Evolutionary conservation across 805 yeast species (phyloP).

Genomic region (Suhomyces emberorum): DNA sequence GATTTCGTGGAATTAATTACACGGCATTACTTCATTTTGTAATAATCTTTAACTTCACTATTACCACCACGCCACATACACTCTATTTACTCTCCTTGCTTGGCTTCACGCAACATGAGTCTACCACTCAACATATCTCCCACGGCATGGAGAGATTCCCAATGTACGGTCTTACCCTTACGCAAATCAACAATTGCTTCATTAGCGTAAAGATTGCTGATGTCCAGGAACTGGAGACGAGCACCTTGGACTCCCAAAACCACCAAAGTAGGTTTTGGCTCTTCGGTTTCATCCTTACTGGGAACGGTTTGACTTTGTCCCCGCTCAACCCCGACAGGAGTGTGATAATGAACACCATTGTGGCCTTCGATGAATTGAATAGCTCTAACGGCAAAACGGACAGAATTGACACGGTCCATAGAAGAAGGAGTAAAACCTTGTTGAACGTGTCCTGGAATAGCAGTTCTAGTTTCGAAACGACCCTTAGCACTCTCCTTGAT

Average conservation of each 20-base stretch:
- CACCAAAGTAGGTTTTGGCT: constrained; percentile 35
- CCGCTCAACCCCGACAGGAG: too few species aligned
- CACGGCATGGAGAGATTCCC: constrained; percentile 58
- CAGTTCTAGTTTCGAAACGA: constrained; percentile 85
- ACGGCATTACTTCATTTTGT: too few species aligned
- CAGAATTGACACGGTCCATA: constrained; percentile 73
- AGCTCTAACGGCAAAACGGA: constrained; percentile 67
- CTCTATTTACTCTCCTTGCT: neutral
- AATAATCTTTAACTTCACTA: too few species aligned
- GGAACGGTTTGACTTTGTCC: too few species aligned
- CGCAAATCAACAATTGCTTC: constrained; percentile 61
- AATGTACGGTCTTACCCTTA: constrained; percentile 67
- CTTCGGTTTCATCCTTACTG: neutral
- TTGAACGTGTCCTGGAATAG: constrained; percentile 90
- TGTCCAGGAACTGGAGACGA: constrained; percentile 53
- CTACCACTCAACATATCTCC: constrained; percentile 76
- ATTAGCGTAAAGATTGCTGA: constrained; percentile 53
- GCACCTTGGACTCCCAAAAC: constrained; percentile 74
- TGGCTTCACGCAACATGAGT: constrained; percentile 32
- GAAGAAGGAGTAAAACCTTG: constrained; percentile 79
- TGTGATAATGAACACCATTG: too few species aligned
- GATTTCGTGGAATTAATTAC: too few species aligned
- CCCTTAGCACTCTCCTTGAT: constrained; percentile 75
- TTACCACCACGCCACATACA: too few species aligned
- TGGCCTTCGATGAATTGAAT: constrained; percentile 62